Conservation (phyloP, 345 rosid species). For the Euphorbia lathyris region DNA sequence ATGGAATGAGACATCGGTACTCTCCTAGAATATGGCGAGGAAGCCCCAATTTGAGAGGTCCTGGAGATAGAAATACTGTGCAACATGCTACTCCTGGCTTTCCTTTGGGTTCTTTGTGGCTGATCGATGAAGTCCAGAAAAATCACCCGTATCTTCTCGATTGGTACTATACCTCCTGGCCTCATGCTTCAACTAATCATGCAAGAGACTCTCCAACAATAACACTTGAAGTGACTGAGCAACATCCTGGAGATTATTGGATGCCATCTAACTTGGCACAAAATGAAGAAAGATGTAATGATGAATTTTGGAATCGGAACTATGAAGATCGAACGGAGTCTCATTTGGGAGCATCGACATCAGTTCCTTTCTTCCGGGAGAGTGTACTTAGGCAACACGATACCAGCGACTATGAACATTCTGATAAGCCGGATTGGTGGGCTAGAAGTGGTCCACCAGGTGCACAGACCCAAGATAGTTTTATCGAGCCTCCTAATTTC, state of each 20-base stretch:
- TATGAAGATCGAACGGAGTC: slow-evolving; percentile 38
- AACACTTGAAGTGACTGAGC: slow-evolving; percentile 30
- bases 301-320: slow-evolving; percentile 34
- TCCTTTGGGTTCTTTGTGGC: slow-evolving; percentile 61
- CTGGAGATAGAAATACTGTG: slow-evolving; percentile 37
- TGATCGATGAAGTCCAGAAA: slow-evolving; percentile 60
- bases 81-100: slow-evolving; percentile 36
- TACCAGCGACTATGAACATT: slow-evolving; percentile 28
- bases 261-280: slow-evolving; percentile 36
- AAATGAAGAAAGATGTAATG: slow-evolving; percentile 27
- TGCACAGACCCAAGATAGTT: slow-evolving; percentile 32
- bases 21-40: slow-evolving; percentile 47
- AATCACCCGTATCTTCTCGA: slow-evolving; percentile 85
- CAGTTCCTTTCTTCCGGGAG: slow-evolving; percentile 61
- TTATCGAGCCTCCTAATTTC: slow-evolving; percentile 79
- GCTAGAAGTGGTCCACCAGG: slow-evolving; percentile 42
- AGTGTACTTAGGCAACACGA: slow-evolving; percentile 64
- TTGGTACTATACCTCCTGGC: slow-evolving; percentile 69
- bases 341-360: slow-evolving; percentile 67
- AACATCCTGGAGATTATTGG: slow-evolving; percentile 44
- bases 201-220: slow-evolving; percentile 23
- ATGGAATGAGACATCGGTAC: slow-evolving; percentile 38
- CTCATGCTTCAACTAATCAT: slow-evolving; percentile 30
- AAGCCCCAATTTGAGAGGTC: slow-evolving; percentile 40
- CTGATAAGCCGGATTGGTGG: slow-evolving; percentile 75